Base-by-base conservation (phyloP, 108 stramenopile species). In the Chaetoceros tenuissimus region DNA sequence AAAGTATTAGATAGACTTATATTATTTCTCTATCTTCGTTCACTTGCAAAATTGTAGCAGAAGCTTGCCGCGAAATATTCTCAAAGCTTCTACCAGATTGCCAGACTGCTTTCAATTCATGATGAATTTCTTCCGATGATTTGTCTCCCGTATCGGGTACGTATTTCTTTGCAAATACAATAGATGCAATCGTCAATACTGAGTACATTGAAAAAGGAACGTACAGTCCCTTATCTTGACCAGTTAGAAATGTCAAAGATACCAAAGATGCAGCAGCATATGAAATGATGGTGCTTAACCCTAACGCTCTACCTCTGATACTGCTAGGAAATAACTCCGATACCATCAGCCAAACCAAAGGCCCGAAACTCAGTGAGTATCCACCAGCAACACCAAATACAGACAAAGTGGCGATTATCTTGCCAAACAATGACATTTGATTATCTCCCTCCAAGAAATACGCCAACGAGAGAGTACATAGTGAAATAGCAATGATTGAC, bases 61-160 rank as follows among this genome's bases (percentile, higher is more conserved):
- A n/a, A n/a, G n/a, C n/a, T n/a, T n/a, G n/a, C n/a, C n/a, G n/a
- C n/a, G n/a, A n/a, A n/a, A n/a, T n/a, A n/a, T n/a, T n/a, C n/a
- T n/a, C n/a, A n/a, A n/a, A n/a, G n/a, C n/a, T n/a, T n/a, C 13
- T 40, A 40, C 8, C 34, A 40, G 13, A 87, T 62, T 75, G 71
- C 60, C 66, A 63, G 77, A 83, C 79, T 22, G n/a, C 23, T 20
- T 52, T 46, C 24, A 87, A 31, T 22, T 72, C 71, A 13, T 21
- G 51, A 10, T 73, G 71, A 29, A 83, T 80, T 25, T 81, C 66
- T 29, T 60, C 60, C 0, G 63, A 53, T 2, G 51, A 34, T 55
- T 79, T 87, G 51, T 50, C 80, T 8, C 69, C 73, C 13, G 85
- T 87, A 52, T 87, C 85, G 2, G 85, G 85, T 26, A 87, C 62